Evolutionary conservation across 2,329 filamentous ascomycete species (phyloP), one percentile per base, ranked within the genome.

Genomic region (Cercospora sesami): DNA sequence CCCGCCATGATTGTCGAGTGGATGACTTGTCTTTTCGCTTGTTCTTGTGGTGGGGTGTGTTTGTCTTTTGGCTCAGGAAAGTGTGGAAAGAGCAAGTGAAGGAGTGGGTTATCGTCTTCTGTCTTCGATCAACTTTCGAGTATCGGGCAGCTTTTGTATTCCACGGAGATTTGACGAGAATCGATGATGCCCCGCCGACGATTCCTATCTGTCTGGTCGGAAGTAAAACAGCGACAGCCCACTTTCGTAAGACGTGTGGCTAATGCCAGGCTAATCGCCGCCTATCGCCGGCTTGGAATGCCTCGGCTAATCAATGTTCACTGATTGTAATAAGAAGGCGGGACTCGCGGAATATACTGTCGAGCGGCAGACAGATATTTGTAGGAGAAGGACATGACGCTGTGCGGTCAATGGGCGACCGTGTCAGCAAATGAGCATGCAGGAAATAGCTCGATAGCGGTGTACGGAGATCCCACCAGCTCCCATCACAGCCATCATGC

Each of bases 271-370:
- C 31, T 59, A 33, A 59, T 59, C 55, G 55, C 55, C 55, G 55
- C 31, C 55, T 59, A 59, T 53, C 48, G 31, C 28, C 55, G 55
- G 28, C 55, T 18, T 21, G 53, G 53, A 58, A n/a, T 58, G 53
- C 53, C 53, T 58, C 53, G 53, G 53, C 53, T 59, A 59, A 33
- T 23, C 21, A 23, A 53, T 14, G 10, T 23, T 53, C 18, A 51
- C 5, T 26, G 48, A 53, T 53, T 7, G 12, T n/a, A 28, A 21
- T n/a, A 28, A 21, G 21, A 23, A 23, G 10, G 18, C 18, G 2
- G 21, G 3, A 14, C 5, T 6, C 1, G 12, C 4, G 9, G 16
- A 9, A 26, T 16, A 23, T 9, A 53, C 4, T 5, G 12, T 26
- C 10, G 48, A 53, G 26, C 48, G 16, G 48, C 48, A 28, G 23